These are phyloP conservation scores for Ilyonectria sp. DNA, from an alignment of 2,329 filamentous ascomycete species.

Conservation along the genomic window DNA sequence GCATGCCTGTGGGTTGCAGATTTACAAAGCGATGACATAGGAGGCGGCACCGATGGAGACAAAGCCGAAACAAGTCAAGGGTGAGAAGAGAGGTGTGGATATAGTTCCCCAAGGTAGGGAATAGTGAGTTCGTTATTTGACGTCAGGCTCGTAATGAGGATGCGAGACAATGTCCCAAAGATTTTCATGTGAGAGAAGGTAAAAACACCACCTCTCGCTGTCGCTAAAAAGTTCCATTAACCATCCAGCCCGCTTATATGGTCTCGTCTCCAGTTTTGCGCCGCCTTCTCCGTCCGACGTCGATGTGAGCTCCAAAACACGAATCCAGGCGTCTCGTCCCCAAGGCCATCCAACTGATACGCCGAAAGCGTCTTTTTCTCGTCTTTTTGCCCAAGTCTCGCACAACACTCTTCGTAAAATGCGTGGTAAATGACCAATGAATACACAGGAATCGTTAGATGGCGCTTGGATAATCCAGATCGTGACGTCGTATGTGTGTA, in stretches of 20 bases:
- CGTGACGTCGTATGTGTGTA: conserved; percentile 43
- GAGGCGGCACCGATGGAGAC: neutral
- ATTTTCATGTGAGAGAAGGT: conserved; percentile 37
- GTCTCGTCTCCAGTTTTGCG: conserved; percentile 29
- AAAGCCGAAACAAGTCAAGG: neutral
- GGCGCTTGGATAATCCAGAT: conserved; percentile 43
- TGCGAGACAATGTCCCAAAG: conserved; percentile 32
- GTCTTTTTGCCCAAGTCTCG: conserved; percentile 16
- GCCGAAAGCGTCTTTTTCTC: conserved; percentile 1
- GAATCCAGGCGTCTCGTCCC: conserved; percentile 14
- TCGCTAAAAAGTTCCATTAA: conserved; percentile 39
- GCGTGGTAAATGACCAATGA: conserved; percentile 44
- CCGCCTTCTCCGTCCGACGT: conserved; percentile 18
- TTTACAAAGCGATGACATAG: neutral
- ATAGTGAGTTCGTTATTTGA: conserved; percentile 32
- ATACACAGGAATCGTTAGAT: conserved; percentile 41
- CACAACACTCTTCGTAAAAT: conserved; percentile 40
- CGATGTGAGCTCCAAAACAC: conserved; percentile 35
- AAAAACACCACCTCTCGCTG: conserved; percentile 41
- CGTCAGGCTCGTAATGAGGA: conserved; percentile 39
- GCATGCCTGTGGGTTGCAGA: neutral
- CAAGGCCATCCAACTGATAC: neutral
- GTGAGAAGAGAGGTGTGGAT: conserved; percentile 3
- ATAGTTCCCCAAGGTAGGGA: conserved; percentile 18
- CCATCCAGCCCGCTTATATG: conserved; percentile 35